Evolutionary conservation across 2,329 filamentous ascomycete species (phyloP).

Genomic region (Trichoderma brevicompactum): DNA sequence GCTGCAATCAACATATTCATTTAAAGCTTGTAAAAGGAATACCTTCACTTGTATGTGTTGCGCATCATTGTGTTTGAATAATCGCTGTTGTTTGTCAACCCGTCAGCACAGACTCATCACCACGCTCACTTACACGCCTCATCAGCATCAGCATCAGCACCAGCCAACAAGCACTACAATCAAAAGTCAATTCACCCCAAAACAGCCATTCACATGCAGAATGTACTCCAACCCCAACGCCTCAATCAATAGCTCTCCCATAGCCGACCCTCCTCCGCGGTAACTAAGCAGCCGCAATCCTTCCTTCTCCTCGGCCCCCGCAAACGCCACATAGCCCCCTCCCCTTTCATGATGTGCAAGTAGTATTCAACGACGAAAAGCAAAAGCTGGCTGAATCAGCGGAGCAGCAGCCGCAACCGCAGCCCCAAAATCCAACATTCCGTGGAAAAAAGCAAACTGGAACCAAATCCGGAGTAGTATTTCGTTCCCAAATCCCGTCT

Average conservation of each 20-base stretch:
- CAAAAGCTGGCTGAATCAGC: too few relatives aligned
- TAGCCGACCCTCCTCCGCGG: slow-evolving; percentile 15
- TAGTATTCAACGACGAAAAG: too few relatives aligned
- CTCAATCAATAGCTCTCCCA: slow-evolving; percentile 9
- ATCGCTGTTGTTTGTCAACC: neutral
- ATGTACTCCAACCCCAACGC: neutral
- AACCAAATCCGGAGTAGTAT: too few relatives aligned
- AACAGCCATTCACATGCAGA: neutral
- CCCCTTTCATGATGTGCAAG: neutral
- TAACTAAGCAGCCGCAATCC: neutral
- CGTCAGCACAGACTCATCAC: too few relatives aligned
- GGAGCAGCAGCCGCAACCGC: too few relatives aligned
- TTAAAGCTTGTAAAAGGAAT: neutral
- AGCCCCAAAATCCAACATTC: too few relatives aligned
- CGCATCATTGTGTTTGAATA: neutral
- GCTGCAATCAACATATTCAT: neutral
- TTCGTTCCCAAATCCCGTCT: too few relatives aligned
- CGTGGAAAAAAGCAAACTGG: too few relatives aligned
- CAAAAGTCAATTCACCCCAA: slow-evolving; percentile 3
- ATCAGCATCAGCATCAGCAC: neutral
- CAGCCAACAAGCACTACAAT: neutral
- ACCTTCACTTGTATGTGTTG: neutral
- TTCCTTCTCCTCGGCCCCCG: neutral
- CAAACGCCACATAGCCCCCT: neutral
- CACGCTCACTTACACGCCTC: neutral